Evolutionary conservation across 75 land plant species (phyloP).

Genomic region (Pinus tabuliformis): DNA sequence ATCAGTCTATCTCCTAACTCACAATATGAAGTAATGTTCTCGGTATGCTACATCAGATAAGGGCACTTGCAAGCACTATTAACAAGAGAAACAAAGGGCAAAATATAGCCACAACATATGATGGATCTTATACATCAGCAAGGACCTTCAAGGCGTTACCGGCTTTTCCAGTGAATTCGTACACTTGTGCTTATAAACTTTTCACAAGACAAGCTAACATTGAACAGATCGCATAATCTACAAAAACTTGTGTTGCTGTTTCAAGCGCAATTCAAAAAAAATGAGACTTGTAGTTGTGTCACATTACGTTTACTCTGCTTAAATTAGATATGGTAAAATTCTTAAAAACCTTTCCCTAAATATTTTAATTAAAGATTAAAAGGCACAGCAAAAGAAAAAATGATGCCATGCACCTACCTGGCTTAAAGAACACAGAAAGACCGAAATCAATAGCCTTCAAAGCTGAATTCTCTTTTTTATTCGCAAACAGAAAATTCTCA

Average conservation of each 20-base stretch:
- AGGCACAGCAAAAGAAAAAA: background rate
- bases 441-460: conserved; percentile 81
- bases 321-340: no score
- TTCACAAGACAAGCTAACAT: no score
- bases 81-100: background rate
- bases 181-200: background rate
- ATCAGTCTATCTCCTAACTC: no score
- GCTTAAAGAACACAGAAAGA: conserved; percentile 66
- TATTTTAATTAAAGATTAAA: background rate
- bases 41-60: background rate
- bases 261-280: background rate
- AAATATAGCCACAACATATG: background rate
- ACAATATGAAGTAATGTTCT: no score
- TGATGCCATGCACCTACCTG: conserved; percentile 30
- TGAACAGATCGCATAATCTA: background rate
- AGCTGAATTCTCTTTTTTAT: conserved; percentile 58
- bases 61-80: background rate
- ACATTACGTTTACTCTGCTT: background rate
- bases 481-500: conserved; percentile 75
- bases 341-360: no score
- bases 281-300: background rate
- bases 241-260: background rate
- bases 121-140: background rate
- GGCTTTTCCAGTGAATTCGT: background rate
- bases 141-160: background rate